Evolutionary conservation across 345 rosid genomes (phyloP).

Genomic region (Laguncularia racemosa): DNA sequence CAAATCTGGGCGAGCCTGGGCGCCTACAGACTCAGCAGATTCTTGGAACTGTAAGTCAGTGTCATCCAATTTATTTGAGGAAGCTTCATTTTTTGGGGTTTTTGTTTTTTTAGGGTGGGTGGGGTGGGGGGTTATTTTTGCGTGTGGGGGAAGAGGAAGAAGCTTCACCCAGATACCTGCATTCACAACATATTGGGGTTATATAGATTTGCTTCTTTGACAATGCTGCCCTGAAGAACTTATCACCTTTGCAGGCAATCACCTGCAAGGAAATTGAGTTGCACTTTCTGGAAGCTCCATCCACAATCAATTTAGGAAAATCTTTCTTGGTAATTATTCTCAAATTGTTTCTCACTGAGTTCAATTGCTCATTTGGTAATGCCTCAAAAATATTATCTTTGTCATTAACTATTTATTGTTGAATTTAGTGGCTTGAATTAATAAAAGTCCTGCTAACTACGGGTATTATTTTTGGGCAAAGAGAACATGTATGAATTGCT

Average conservation of each 20-base stretch:
- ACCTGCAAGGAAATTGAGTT: constrained; percentile 67
- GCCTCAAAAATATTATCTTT: too few relatives aligned
- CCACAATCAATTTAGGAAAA: constrained; percentile 44
- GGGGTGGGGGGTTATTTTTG: neutral
- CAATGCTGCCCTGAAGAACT: neutral
- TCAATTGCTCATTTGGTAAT: too few relatives aligned
- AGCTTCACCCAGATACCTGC: too few relatives aligned
- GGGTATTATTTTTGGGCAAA: too few relatives aligned
- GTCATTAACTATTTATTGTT: too few relatives aligned
- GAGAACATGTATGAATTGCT: too few relatives aligned
- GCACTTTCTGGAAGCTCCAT: constrained; percentile 53
- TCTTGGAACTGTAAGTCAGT: constrained; percentile 69
- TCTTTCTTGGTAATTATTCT: constrained; percentile 57
- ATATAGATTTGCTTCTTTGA: too few relatives aligned
- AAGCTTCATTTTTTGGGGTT: neutral
- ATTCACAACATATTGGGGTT: too few relatives aligned
- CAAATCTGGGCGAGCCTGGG: constrained; percentile 96
- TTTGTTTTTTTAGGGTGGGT: neutral
- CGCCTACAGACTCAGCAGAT: constrained; percentile 97
- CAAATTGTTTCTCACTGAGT: neutral
- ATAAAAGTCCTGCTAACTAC: too few relatives aligned
- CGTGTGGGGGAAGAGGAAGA: too few relatives aligned
- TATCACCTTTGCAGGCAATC: constrained; percentile 39
- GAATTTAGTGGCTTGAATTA: too few relatives aligned
- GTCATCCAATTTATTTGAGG: neutral